Conservation (phyloP, 129 eudicot genomes). For the Tagetes patula region DNA sequence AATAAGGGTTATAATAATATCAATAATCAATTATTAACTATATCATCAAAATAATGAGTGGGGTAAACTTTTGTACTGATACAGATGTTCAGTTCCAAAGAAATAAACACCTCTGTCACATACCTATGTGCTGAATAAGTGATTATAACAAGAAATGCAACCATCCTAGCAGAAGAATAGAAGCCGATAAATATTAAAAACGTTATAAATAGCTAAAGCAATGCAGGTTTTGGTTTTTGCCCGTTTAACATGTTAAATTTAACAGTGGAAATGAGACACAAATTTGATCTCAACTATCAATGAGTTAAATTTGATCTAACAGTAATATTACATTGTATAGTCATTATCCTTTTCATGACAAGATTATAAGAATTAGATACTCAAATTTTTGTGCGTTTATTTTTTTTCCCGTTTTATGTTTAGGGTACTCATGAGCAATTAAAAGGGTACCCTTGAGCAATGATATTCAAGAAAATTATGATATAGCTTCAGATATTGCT, state of each 20-base stretch:
- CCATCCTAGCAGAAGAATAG: conserved; percentile 3
- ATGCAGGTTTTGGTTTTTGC: conserved; percentile 8
- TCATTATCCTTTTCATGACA: neutral
- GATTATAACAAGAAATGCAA: conserved; percentile 9
- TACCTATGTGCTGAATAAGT: conserved; percentile 19
- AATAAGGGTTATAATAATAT: conserved; percentile 11
- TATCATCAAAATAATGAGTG: conserved; percentile 7
- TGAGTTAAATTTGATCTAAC: neutral
- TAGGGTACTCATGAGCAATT: too few relatives aligned
- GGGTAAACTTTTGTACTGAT: neutral
- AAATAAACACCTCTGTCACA: conserved; percentile 11
- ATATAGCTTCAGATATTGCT: too few relatives aligned
- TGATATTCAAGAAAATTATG: too few relatives aligned
- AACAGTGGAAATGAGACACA: conserved; percentile 8
- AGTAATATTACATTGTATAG: neutral
- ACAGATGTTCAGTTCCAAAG: conserved; percentile 10
- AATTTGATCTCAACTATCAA: neutral
- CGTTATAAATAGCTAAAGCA: neutral
- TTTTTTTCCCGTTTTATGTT: too few relatives aligned
- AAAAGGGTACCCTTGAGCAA: too few relatives aligned
- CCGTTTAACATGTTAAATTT: neutral
- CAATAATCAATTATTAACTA: conserved; percentile 15
- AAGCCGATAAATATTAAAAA: conserved; percentile 13
- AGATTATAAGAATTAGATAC: neutral
- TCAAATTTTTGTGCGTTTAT: neutral